Base-by-base conservation (phyloP, 2,329 filamentous ascomycete genomes). In the Dactylellina haptotyla region DNA sequence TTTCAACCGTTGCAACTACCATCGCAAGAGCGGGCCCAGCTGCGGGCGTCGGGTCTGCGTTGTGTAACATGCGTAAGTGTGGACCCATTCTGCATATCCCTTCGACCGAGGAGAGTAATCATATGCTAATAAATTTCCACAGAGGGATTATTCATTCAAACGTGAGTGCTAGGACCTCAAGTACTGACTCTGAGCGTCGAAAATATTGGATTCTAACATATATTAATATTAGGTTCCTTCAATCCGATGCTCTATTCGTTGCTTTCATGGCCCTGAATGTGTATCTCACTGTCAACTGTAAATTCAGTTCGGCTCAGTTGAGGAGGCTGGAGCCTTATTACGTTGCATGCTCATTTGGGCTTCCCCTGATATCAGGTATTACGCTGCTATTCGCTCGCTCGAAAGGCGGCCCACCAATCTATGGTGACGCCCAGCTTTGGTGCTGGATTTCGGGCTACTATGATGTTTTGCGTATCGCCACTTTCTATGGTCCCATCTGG, bases 231-330 rank as follows among this genome's bases (percentile, higher is more conserved):
- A 92, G 89, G 88, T 93, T 93, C 79, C 87, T 92, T 84, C 88
- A 88, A 1, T 89, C 90, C 3, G 90, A 92, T 82, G 87, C 89
- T 0, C 84, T 90, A 48, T 93, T 89, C 90, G 90, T 89, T 0
- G 84, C 93, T 69, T 88, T 89, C 61, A 95, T 96, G 91, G 90
- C 91, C 0, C 84, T 89, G 76, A 96, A 95, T 79, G 91, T 95
- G 57, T 92, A 92, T 79, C 81, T 94, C 12, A 93, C 91, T 0
- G 92, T 95, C 78, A 93, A 92, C 80, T 84, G 84, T 77, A 90
- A 90, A 75, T 93, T 88, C 76, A 87, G 90, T 70, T 86, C 88
- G 0, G 81, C 84, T 2, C 84, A 86, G 58, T 82, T 95, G 12
- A 87, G 87, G 9, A 83, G 81, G 46, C 84, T 94, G 79, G 92